Conservation (phyloP, 192 early-diverging fungal genomes). For the Mortierella antarctica region DNA sequence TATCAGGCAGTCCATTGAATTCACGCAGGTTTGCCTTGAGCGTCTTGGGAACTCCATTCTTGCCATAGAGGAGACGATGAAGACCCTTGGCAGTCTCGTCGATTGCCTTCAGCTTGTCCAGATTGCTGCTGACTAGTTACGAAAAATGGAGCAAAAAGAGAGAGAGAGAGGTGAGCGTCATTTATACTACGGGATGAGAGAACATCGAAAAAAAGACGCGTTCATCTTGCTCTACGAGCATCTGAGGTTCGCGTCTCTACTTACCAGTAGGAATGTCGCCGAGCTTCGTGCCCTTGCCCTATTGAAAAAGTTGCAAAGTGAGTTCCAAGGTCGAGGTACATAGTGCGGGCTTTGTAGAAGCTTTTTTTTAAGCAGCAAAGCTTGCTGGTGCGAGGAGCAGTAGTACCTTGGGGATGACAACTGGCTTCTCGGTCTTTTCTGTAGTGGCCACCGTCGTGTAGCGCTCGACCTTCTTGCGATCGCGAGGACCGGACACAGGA, state of each 20-base stretch:
- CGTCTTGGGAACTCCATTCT: slow-evolving; percentile 17
- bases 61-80: slow-evolving; percentile 34
- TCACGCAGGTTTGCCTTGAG: slow-evolving; percentile 29
- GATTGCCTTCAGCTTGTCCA: slow-evolving; percentile 30
- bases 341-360: too few relatives aligned
- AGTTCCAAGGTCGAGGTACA: background rate
- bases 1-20: slow-evolving; percentile 23
- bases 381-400: too few relatives aligned
- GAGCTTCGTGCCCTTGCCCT: slow-evolving; percentile 29
- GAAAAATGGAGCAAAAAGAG: background rate
- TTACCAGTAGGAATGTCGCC: slow-evolving; percentile 32
- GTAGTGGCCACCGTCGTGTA: slow-evolving; percentile 3
- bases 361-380: too few relatives aligned
- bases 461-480: slow-evolving; percentile 31
- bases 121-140: slow-evolving; percentile 15
- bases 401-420: slow-evolving; percentile 22
- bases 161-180: background rate
- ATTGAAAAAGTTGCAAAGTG: background rate
- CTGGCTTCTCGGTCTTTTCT: slow-evolving; percentile 21
- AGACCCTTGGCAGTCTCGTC: slow-evolving; percentile 25
- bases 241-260: background rate
- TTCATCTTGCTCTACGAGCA: background rate
- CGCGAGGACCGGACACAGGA: slow-evolving; percentile 24
- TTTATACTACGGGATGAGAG: too few relatives aligned
- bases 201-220: too few relatives aligned